phyloP scores from a whole-genome alignment of 2,329 filamentous ascomycete genomes.

The Ascochyta lentis region DNA sequence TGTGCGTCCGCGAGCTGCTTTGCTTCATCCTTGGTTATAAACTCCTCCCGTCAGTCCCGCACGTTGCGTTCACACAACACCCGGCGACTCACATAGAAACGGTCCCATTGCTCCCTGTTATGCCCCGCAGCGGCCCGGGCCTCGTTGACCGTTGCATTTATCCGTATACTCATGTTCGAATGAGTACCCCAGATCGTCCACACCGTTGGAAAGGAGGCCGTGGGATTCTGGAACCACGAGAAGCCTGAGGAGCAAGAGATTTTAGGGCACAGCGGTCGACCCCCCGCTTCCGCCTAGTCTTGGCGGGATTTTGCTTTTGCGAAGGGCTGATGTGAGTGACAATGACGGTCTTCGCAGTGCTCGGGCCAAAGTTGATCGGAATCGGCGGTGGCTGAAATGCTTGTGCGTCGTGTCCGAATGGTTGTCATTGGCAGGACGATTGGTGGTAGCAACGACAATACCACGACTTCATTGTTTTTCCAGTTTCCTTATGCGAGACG shows the following conservation, averaged over 20 bases:
- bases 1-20: conserved; percentile 46
- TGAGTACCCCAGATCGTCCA: conserved; percentile 27
- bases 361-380: conserved; percentile 47
- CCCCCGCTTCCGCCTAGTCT: conserved; percentile 48
- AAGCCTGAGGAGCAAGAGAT: conserved; percentile 45
- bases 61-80: conserved; percentile 15
- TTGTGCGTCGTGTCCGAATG: conserved; percentile 46
- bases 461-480: conserved; percentile 37
- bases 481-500: conserved; percentile 36
- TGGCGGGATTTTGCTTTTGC: conserved; percentile 47
- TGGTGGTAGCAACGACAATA: conserved; percentile 36
- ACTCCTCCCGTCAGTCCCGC: conserved; percentile 39
- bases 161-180: conserved; percentile 46
- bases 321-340: conserved; percentile 48
- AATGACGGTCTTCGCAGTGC: conserved; percentile 41
- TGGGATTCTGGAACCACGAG: conserved; percentile 38
- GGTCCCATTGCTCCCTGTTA: conserved; percentile 48
- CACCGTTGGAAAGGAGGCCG: conserved; percentile 30
- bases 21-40: conserved; percentile 48
- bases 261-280: conserved; percentile 47
- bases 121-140: conserved; percentile 44
- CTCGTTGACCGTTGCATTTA: conserved; percentile 48
- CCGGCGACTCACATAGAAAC: conserved; percentile 45
- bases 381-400: conserved; percentile 49
- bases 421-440: conserved; percentile 40